Percentiles rank a stretch among this genome's conserved stretches.
These are phyloP conservation scores for Acanthamoeba pearcei DNA, from an alignment of 208 protist genomes.

Conservation along the genomic window DNA sequence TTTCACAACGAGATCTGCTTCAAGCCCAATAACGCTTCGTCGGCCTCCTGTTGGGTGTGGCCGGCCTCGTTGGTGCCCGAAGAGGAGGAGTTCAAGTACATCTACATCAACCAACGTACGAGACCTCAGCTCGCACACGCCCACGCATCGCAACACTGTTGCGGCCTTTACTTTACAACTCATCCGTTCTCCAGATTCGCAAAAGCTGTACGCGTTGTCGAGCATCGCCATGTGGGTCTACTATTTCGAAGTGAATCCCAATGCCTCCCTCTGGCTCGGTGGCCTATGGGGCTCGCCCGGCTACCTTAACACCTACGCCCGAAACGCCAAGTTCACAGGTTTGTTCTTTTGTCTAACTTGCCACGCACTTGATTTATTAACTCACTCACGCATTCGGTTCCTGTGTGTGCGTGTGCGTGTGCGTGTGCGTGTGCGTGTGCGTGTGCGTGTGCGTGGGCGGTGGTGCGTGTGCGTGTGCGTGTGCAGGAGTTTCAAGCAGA, in stretches of 20 bases:
- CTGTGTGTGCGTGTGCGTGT: no score
- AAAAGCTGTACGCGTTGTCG: background rate
- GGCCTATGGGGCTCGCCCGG: background rate
- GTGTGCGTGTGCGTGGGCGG: background rate
- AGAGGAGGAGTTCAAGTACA: background rate
- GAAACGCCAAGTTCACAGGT: background rate
- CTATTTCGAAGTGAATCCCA: background rate
- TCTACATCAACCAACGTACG: background rate
- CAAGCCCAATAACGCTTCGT: background rate
- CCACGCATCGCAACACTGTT: background rate
- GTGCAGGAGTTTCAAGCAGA: background rate
- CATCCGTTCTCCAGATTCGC: background rate
- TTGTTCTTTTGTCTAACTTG: background rate
- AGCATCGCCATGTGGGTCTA: background rate
- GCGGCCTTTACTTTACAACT: no score
- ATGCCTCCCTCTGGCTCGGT: background rate
- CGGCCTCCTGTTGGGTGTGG: background rate
- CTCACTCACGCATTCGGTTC: no score
- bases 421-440: no score
- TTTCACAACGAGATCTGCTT: conserved; percentile 35
- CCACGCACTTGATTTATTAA: no score
- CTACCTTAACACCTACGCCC: background rate
- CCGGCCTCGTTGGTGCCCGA: background rate
- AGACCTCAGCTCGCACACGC: no score
- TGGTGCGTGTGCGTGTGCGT: no score